Conservation (phyloP, 208 protist species). For the Acanthamoeba culbertsoni region DNA sequence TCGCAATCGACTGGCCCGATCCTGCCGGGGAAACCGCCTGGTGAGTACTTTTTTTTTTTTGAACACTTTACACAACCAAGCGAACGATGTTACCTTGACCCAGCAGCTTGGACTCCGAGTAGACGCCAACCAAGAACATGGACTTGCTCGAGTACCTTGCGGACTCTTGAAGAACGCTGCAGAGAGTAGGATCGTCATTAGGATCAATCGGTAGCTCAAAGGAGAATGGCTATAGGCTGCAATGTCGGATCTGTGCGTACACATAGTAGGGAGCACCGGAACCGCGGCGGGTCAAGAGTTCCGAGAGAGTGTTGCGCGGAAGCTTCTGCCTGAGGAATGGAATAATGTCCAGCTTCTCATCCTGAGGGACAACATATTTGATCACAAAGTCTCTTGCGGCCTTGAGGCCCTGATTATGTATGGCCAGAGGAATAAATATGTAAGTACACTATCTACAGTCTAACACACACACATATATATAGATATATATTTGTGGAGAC, state of each 20-base stretch:
- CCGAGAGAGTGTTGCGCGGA: neutral
- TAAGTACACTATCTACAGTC: neutral
- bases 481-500: too few species aligned
- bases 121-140: conserved; percentile 20
- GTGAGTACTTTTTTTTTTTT: too few species aligned
- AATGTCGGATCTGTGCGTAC: too few species aligned
- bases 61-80: too few species aligned
- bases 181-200: neutral
- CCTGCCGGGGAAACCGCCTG: too few species aligned
- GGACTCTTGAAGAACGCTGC: conserved; percentile 2
- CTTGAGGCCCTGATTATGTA: conserved; percentile 6
- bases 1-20: neutral
- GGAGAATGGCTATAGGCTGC: too few species aligned
- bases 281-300: neutral
- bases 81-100: too few species aligned
- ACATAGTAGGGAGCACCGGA: conserved; percentile 30
- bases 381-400: neutral
- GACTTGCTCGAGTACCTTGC: neutral
- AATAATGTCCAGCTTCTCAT: conserved; percentile 11
- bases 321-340: conserved; percentile 25
- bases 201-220: too few species aligned
- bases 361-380: neutral
- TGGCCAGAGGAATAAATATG: neutral
- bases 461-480: neutral
- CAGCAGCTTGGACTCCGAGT: conserved; percentile 23